Evolutionary conservation across 345 rosid genomes (phyloP), one percentile per base, ranked within the genome.

Genomic region (Psidium friedrichsthalianum): DNA sequence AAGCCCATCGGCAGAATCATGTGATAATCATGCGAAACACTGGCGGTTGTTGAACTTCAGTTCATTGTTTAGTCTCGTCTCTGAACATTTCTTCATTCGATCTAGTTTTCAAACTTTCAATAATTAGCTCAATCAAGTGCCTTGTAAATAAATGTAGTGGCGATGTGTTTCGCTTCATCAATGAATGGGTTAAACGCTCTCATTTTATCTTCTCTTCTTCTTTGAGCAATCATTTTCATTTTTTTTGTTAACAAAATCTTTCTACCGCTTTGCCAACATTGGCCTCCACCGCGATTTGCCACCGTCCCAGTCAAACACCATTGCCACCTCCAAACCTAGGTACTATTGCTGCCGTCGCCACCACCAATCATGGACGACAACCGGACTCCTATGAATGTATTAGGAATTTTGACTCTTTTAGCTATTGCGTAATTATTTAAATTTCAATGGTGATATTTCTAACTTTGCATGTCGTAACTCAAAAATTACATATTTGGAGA

Each of bases 371-470:
- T 11, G 8, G 2, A 59, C 5, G 5, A 27, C 32, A 3, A 61
- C 5, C 40, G 1, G 1, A 13, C 8, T 27, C 14, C 40, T 11
- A 0, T 25, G 6, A n/a, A 5, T n/a, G 8, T 11, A 1, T n/a
- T 12, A n/a, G 2, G 14, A n/a, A 58, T 58, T 58, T 58, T n/a
- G n/a, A 58, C 4, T 12, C n/a, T 12, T 58, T 7, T 25, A 58
- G 6, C 12, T n/a, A 2, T 0, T 0, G 0, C 13, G 18, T n/a
- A 58, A n/a, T 13, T 5, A n/a, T 12, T 12, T 11, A 12, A n/a
- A 16, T 64, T 64, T 4, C 15, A 16, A 1, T 16, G 18, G 13
- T 1, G 18, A 12, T 58, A 58, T 58, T 64, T 22, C 1, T 29
- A 29, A 64, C 32, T 64, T 64, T 32, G 2, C 11, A 1, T 29